These are phyloP conservation scores for Puccinia triticina DNA, from an alignment of 1,284 basidiomycete genomes.

Conservation along the genomic window DNA sequence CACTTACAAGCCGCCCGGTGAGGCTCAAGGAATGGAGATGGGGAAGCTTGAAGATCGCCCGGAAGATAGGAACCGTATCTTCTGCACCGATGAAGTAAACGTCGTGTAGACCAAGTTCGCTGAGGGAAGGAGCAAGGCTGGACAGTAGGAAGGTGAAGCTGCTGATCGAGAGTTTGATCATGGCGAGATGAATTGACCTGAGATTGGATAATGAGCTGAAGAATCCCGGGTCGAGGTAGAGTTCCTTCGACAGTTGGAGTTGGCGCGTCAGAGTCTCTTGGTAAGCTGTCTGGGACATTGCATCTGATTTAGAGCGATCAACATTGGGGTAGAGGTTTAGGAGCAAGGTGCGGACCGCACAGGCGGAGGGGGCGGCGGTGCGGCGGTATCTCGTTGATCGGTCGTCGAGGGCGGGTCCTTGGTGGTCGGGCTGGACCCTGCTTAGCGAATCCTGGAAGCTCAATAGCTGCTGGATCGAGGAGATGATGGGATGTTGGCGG, in stretches of 20 bases:
- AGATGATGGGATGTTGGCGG: constrained; percentile 31
- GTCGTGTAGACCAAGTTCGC: constrained; percentile 19
- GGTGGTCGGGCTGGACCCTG: neutral
- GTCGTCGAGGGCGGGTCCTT: neutral
- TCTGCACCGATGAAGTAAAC: neutral
- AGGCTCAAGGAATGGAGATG: neutral
- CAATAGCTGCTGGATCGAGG: constrained; percentile 16
- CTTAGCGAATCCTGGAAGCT: constrained; percentile 28
- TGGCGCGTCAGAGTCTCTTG: neutral
- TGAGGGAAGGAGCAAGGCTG: neutral
- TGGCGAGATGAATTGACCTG: neutral
- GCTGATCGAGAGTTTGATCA: constrained; percentile 12
- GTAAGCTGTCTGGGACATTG: neutral
- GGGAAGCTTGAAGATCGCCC: constrained; percentile 12
- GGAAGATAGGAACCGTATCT: neutral
- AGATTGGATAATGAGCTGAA: constrained; percentile 2
- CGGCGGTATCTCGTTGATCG: neutral
- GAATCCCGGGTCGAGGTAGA: constrained; percentile 33
- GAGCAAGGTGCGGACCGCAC: constrained; percentile 12
- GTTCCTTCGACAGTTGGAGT: constrained; percentile 15
- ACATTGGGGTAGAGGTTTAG: neutral
- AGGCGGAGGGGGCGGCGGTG: neutral
- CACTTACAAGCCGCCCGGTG: constrained; percentile 13
- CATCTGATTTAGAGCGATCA: no score
- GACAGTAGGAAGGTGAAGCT: constrained; percentile 7